Evolutionary conservation across 768 basidiomycete genomes (phyloP), one percentile per base, ranked within the genome.

Genomic region (Pleurotus salmoneostramineus): DNA sequence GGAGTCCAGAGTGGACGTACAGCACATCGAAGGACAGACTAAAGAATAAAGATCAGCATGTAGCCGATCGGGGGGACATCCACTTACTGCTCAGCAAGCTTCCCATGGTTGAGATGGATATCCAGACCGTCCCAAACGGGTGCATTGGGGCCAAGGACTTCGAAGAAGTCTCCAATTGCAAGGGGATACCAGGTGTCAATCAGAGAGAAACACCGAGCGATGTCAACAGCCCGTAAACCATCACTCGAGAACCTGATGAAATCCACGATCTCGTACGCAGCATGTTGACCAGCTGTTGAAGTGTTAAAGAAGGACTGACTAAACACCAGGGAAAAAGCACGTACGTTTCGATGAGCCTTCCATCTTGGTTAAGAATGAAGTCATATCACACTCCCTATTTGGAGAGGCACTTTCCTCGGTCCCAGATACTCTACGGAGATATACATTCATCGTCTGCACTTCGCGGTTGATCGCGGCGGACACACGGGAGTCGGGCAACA

Each of bases 251-350:
- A 68, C 37, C 88, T 82, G 34, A 87, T 58, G 80, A 81, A 84
- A 61, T 88, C 87, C n/a, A 89, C 72, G 0, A 90, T 71, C 51
- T 84, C 82, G 45, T 74, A 82, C 0, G 85, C 85, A 32, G 72
- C 62, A 0, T 64, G 60, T 49, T 68, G 71, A 44, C 78, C 68
- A 27, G 21, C 21, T 27, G 21, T 27, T 3, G 3, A 1, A 27
- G 21, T 3, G 21, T 27, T 27, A 27, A 27, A 27, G 21, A 27
- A 27, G 21, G 21, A 27, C 21, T 27, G 21, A 27, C 21, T 27
- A 27, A 27, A 3, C 21, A 27, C 2, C 21, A 27, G 3, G 21
- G 21, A 27, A 27, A 27, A 27, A 3, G 2, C 0, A 75, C 85
- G 64, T 61, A 88, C 87, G 77, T 50, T 77, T 65, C 4, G 72